Conservation (phyloP, 1,139 yeast genomes). For the Sugiyamaella pinicola region DNA sequence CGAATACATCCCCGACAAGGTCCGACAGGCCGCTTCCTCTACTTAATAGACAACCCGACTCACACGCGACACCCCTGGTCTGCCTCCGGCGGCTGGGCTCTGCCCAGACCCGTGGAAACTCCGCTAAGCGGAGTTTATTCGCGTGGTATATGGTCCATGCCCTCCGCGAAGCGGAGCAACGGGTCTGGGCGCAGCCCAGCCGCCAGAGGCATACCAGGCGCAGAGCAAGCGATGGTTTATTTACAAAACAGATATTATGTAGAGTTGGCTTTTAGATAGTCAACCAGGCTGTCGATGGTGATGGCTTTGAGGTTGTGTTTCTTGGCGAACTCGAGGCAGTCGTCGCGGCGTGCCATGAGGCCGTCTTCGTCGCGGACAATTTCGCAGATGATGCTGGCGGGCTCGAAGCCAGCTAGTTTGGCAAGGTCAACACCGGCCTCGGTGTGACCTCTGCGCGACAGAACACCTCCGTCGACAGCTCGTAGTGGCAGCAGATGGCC, state of each 20-base stretch:
- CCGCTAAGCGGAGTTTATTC: slow-evolving; percentile 3
- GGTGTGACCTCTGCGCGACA: slow-evolving; percentile 91
- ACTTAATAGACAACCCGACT: background rate
- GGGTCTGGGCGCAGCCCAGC: background rate
- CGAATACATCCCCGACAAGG: slow-evolving; percentile 56
- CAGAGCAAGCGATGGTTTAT: background rate
- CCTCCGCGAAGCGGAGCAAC: background rate
- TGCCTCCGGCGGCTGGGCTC: slow-evolving; percentile 9
- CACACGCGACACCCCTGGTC: background rate
- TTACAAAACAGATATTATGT: slow-evolving; percentile 5
- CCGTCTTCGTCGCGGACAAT: slow-evolving; percentile 93
- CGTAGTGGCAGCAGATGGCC: slow-evolving; percentile 94
- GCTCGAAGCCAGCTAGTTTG: slow-evolving; percentile 70
- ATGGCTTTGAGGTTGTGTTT: slow-evolving; percentile 68
- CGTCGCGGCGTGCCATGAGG: slow-evolving; percentile 90
- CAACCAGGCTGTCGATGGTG: slow-evolving; percentile 75
- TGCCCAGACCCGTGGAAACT: slow-evolving; percentile 4
- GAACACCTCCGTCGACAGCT: slow-evolving; percentile 84
- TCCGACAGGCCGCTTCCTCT: slow-evolving; percentile 7
- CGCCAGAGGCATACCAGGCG: background rate
- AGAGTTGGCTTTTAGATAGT: slow-evolving; percentile 42
- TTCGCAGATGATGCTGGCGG: slow-evolving; percentile 93
- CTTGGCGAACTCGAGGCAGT: slow-evolving; percentile 72
- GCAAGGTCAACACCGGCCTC: slow-evolving; percentile 95
- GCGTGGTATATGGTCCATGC: background rate